A percentile compares a stretch with the other conserved stretches of the same genome.
Evolutionary conservation across 2,329 filamentous ascomycete genomes (phyloP).

Genomic region (Didymella keratinophila): DNA sequence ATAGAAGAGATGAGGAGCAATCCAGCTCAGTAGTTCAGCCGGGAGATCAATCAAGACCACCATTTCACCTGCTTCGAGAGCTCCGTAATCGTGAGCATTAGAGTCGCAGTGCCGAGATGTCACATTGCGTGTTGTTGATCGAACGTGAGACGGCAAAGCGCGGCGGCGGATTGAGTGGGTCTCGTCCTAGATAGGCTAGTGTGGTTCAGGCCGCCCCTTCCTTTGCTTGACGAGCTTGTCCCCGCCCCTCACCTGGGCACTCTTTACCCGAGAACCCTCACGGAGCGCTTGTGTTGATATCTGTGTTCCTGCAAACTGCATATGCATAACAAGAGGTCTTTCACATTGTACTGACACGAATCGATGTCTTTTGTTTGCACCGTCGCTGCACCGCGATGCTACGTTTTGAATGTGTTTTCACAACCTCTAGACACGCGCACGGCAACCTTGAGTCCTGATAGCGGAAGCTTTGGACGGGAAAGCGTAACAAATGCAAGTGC

Average conservation of each 20-base stretch:
- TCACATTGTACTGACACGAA: neutral
- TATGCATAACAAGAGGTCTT: neutral
- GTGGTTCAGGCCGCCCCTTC: neutral
- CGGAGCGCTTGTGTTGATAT: neutral
- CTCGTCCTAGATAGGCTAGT: neutral
- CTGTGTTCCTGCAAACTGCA: neutral
- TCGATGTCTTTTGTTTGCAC: no score
- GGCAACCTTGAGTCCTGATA: neutral
- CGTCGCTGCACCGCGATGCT: neutral
- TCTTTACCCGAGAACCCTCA: neutral
- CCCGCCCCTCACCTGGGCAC: conserved; percentile 5
- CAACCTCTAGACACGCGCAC: neutral
- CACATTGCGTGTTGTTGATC: neutral
- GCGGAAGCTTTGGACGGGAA: conserved; percentile 1
- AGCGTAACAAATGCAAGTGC: conserved; percentile 7
- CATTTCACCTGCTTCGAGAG: neutral
- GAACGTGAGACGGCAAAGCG: conserved; percentile 1
- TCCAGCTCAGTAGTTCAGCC: neutral
- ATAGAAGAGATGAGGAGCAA: neutral
- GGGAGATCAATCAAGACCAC: neutral
- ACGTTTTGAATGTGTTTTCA: neutral
- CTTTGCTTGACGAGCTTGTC: conserved; percentile 16
- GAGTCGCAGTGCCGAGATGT: neutral
- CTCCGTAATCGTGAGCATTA: neutral
- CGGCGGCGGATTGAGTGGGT: neutral